Conservation (phyloP, 2,329 filamentous ascomycete genomes). For the Huntiella decipiens region DNA sequence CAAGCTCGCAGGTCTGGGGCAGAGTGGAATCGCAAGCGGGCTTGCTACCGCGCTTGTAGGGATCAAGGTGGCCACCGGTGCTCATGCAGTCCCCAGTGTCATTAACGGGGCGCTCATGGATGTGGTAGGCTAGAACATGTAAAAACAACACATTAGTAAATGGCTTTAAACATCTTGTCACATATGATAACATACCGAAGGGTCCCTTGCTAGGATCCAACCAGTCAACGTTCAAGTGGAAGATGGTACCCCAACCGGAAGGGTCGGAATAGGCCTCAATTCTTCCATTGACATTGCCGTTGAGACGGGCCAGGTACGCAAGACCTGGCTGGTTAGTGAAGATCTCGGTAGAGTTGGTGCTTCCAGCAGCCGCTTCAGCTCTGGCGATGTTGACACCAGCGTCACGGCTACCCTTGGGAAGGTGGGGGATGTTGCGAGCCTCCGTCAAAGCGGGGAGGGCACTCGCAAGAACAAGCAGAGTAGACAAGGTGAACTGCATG, state of each 20-base stretch:
- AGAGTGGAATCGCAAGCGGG: constrained; percentile 27
- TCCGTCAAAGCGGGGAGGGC: no score
- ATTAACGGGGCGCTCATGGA: constrained; percentile 34
- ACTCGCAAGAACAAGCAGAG: no score
- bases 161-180: background rate
- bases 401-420: no score
- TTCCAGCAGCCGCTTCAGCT: no score
- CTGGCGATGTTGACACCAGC: no score
- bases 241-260: constrained; percentile 9
- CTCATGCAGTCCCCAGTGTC: constrained; percentile 34
- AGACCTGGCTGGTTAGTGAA: constrained; percentile 4
- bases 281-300: constrained; percentile 5
- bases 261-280: constrained; percentile 10
- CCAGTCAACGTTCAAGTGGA: constrained; percentile 8
- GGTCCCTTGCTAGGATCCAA: constrained; percentile 8
- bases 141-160: no score
- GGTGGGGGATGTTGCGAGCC: no score
- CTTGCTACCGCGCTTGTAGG: constrained; percentile 29
- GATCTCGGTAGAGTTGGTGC: constrained; percentile 3
- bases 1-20: constrained; percentile 38
- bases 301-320: constrained; percentile 9
- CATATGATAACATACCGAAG: constrained; percentile 3
- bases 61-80: constrained; percentile 36
- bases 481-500: no score
- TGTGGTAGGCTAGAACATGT: constrained; percentile 30